These are phyloP conservation scores for Fallopia convolvulus DNA, from an alignment of 148 eudicot species.

Conservation along the genomic window DNA sequence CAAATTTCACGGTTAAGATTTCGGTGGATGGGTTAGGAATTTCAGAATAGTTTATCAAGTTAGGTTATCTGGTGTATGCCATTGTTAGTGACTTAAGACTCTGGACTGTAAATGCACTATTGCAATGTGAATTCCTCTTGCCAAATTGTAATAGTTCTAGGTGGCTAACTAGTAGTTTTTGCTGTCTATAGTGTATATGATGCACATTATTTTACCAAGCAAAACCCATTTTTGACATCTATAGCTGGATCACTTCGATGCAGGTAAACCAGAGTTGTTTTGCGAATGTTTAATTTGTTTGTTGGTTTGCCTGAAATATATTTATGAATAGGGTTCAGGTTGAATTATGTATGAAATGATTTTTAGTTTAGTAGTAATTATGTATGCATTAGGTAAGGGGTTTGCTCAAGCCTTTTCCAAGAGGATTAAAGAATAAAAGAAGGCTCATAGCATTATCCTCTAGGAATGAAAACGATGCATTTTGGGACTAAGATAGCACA, in stretches of 20 bases:
- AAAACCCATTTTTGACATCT: background rate
- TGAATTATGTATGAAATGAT: background rate
- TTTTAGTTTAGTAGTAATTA: background rate
- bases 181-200: background rate
- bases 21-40: background rate
- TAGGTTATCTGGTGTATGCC: background rate
- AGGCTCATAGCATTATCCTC: background rate
- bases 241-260: background rate
- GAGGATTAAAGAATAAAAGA: background rate
- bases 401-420: background rate
- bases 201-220: background rate
- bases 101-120: background rate
- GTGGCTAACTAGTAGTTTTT: background rate
- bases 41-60: background rate
- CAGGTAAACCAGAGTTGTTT: background rate
- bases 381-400: background rate
- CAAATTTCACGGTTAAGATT: background rate
- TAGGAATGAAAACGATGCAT: background rate
- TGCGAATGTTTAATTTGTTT: background rate
- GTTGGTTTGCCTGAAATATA: background rate
- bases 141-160: background rate
- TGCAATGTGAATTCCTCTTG: background rate
- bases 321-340: background rate
- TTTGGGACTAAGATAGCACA: conserved; percentile 4
- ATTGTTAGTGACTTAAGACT: background rate